These are phyloP conservation scores for Botrytis fragariae DNA, from an alignment of 2,329 filamentous ascomycete species.

Conservation along the genomic window DNA sequence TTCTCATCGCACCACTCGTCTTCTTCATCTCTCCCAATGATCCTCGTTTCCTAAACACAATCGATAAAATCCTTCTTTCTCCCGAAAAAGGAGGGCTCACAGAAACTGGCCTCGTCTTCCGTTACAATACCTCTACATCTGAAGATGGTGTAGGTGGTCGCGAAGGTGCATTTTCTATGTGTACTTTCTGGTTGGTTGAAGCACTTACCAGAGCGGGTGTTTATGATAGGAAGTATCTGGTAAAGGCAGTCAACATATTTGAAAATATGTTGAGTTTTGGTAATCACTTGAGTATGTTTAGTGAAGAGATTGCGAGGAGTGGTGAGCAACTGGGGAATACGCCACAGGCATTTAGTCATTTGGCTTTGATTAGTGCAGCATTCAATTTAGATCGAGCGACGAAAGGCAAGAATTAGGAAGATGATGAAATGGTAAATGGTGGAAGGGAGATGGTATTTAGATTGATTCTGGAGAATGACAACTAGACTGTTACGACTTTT, in stretches of 20 bases:
- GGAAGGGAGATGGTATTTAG: not conserved
- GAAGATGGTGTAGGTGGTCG: slow-evolving; percentile 72
- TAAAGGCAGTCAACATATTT: slow-evolving; percentile 64
- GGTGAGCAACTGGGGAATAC: slow-evolving; percentile 79
- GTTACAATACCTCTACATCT: slow-evolving; percentile 67
- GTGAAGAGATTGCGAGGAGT: slow-evolving; percentile 71
- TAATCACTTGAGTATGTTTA: slow-evolving; percentile 77
- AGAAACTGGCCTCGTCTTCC: slow-evolving; percentile 71
- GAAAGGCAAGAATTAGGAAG: not conserved
- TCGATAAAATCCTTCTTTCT: slow-evolving; percentile 68
- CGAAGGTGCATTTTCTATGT: slow-evolving; percentile 78
- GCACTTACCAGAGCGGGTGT: slow-evolving; percentile 67
- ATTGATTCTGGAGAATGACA: not conserved
- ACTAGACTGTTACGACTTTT: not conserved
- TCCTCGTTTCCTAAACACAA: slow-evolving; percentile 68
- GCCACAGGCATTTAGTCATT: slow-evolving; percentile 74
- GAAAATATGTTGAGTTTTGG: slow-evolving; percentile 76
- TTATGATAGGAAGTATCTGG: slow-evolving; percentile 63
- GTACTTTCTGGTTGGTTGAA: slow-evolving; percentile 80
- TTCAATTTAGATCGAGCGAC: slow-evolving; percentile 66
- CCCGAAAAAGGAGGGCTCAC: slow-evolving; percentile 75
- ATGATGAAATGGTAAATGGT: not conserved
- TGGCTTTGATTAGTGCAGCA: slow-evolving; percentile 72
- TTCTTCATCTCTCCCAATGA: slow-evolving; percentile 79
- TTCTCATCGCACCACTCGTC: slow-evolving; percentile 73